Base-by-base conservation (phyloP, 1,139 yeast genomes). In the Casaregolazyma lundiana region DNA sequence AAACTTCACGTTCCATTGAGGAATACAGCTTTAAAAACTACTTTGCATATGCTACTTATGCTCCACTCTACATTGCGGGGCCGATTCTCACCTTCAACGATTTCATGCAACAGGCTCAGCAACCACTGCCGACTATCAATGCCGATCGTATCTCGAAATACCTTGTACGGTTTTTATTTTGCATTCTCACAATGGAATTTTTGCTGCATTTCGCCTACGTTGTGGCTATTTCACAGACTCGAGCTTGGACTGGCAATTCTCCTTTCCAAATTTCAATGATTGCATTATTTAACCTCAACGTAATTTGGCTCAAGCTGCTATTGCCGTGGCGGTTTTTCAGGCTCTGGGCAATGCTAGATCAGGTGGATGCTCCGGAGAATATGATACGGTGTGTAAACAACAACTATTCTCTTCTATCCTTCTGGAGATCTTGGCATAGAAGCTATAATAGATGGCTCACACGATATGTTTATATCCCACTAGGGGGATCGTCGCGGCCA, bases 401-500 rank as follows among this genome's bases (percentile, higher is more conserved):
- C 65, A 94, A 92, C 65, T 92, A 84, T 64, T 84, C 95, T 20
- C 94, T 97, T 0, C 66, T 87, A 52, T 89, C 95, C 8, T 94
- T 94, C 64, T 94, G 99, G 99, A 77, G 98, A 61, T 95, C 97
- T 2, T 94, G 99, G 99, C 99, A 94, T 64, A 76, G 97, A 57
- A 84, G 95, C 36, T 94, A 73, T 68, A 90, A 92, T 67, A 77
- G 86, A 55, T 94, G 97, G 95, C 84, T 87, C 37, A 75, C 85
- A 15, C 73, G 96, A 24, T 75, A 76, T 53, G 76, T 92, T 40
- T 92, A 92, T 59, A 75, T 90, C 17, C 97, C 97, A 1, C 69
- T 92, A 51, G 97, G 97, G 3, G 96, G 97, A 0, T 76, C 86
- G 1, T 70, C 68, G 6, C 70, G 95, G 53, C 68, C 73, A 13